Percentiles rank a stretch among this genome's conserved stretches.
phyloP scores from a whole-genome alignment of 495 filamentous ascomycete species.

The Cladorrhinum samala region DNA sequence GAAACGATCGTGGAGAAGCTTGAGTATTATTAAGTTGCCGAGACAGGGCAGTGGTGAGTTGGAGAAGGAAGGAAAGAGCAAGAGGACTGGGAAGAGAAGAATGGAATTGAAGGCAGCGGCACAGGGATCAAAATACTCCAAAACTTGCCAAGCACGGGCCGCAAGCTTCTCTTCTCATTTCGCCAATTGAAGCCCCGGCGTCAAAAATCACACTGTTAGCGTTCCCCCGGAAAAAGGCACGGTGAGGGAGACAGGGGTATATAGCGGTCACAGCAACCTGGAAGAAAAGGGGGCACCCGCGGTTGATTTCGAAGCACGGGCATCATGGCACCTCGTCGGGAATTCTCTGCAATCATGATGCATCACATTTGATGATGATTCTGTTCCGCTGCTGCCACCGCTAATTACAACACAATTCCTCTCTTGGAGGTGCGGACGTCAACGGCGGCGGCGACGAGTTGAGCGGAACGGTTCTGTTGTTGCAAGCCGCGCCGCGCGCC shows the following conservation, averaged over 20 bases:
- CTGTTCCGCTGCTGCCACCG: too few relatives aligned
- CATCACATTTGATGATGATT: too few relatives aligned
- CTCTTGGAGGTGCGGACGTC: too few relatives aligned
- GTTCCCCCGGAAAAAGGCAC: not conserved
- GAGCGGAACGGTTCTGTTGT: too few relatives aligned
- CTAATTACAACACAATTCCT: too few relatives aligned
- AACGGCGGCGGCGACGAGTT: too few relatives aligned
- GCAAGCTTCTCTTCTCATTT: constrained; percentile 1
- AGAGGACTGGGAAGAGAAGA: constrained; percentile 5
- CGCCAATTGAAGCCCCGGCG: constrained; percentile 8
- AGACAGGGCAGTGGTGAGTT: not conserved
- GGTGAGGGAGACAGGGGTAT: not conserved
- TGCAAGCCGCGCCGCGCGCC: too few relatives aligned
- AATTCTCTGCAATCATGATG: too few relatives aligned
- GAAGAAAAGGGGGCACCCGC: too few relatives aligned
- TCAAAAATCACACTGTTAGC: not conserved
- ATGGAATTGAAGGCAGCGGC: constrained; percentile 4
- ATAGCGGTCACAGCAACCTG: too few relatives aligned
- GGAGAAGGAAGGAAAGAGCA: not conserved
- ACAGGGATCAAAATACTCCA: constrained; percentile 15
- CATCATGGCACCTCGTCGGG: too few relatives aligned
- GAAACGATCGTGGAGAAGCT: constrained; percentile 18
- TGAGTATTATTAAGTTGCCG: constrained; percentile 8
- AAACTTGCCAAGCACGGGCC: constrained; percentile 5
- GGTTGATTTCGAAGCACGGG: too few relatives aligned